These are phyloP conservation scores for Rauvolfia tetraphylla DNA, from an alignment of 257 asterid species.

Conservation along the genomic window DNA sequence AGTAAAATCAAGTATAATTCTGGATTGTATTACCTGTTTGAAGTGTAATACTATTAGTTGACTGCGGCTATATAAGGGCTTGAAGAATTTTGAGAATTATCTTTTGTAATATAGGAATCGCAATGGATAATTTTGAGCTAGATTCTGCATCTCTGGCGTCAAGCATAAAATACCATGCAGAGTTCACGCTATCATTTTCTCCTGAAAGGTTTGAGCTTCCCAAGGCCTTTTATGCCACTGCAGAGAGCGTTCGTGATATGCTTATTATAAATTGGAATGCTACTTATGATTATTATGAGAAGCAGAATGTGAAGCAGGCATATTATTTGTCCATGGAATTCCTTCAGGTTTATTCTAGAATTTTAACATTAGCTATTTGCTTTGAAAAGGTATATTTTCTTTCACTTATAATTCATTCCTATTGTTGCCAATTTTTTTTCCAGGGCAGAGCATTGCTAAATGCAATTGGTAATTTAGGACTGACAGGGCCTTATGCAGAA, in stretches of 20 bases:
- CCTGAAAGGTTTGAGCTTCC: conserved; percentile 47
- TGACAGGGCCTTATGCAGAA: conserved; percentile 56
- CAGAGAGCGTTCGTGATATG: conserved; percentile 61
- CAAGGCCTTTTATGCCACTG: conserved; percentile 55
- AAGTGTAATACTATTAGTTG: not conserved
- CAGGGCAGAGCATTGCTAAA: conserved; percentile 65
- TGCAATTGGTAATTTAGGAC: conserved; percentile 66
- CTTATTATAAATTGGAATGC: conserved; percentile 59
- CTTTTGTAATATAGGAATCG: conserved; percentile 24
- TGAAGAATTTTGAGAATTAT: conserved; percentile 1
- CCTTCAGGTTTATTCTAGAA: conserved; percentile 51
- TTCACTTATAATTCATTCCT: not conserved
- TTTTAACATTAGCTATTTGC: not conserved
- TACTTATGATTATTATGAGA: conserved; percentile 50
- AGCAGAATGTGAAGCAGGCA: conserved; percentile 49
- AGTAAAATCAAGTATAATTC: not conserved
- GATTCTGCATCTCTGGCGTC: conserved; percentile 53
- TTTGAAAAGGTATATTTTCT: not conserved
- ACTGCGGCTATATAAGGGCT: not conserved
- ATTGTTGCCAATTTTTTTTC: not conserved
- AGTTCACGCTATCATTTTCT: conserved; percentile 57
- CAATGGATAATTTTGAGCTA: conserved; percentile 38
- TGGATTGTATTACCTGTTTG: not conserved
- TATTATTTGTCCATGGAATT: conserved; percentile 66
- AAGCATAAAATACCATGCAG: conserved; percentile 58